Evolutionary conservation across 2,329 filamentous ascomycete genomes (phyloP), one percentile per base, ranked within the genome.

Genomic region (Neoarthrinium moseri): DNA sequence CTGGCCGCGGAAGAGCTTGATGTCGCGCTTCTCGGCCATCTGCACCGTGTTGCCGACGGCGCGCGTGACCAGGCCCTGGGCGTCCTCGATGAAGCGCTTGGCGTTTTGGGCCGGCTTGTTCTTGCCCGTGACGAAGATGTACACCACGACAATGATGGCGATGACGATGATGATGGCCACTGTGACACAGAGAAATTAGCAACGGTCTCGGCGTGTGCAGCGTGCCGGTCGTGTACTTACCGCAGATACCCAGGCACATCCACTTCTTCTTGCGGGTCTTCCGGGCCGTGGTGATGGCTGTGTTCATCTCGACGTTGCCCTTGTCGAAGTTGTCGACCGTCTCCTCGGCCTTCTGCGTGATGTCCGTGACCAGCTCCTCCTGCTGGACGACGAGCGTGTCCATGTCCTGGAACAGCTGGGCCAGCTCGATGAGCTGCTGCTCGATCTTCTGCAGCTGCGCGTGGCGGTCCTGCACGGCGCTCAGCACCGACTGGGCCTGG

Each of bases 201-300:
- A 43, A 1, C 13, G 4, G n/a, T 13, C 18, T 10, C 23, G 5
- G 15, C 12, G n/a, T 8, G 30, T 5, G 12, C 20, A 11, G 5
- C 18, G 24, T n/a, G 15, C 13, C 32, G 15, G 37, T 23, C 5
- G 6, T 24, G 40, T 30, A 68, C 78, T 56, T 73, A 82, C 78
- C 71, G 57, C 77, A 72, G 60, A 96, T 89, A 59, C 86, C 84
- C 56, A 96, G 71, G 75, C 91, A 96, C 65, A 88, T 91, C 91
- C 91, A 96, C 87, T 96, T 96, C 90, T 95, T 95, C 73, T 84
- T 89, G 56, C 89, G 80, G 41, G 87, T 89, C 57, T 83, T 81
- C 64, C 86, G 78, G 7, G 92, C 92, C 56, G 89, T 95, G 50
- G 79, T 77, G 51, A 96, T 87, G 11, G 91, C 91, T n/a, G 80